phyloP scores from a whole-genome alignment of 768 basidiomycete species.

The Leccinellum luteum region DNA sequence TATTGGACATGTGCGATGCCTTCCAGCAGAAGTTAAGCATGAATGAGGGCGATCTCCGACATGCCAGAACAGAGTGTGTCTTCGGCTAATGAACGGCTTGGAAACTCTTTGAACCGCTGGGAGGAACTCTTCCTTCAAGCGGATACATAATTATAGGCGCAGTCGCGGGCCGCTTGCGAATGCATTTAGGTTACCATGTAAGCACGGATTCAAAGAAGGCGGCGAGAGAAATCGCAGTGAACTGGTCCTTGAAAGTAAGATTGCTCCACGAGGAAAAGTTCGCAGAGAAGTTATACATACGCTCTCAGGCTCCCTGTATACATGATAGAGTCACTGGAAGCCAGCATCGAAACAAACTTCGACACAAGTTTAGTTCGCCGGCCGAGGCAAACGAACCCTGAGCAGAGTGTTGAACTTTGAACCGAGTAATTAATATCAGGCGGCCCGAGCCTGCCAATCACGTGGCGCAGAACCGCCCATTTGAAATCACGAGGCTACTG shows the following conservation, averaged over 20 bases:
- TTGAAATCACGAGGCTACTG: neutral
- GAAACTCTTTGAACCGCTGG: neutral
- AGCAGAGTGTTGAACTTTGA: constrained; percentile 18
- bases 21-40: neutral
- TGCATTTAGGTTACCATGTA: neutral
- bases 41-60: neutral
- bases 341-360: neutral
- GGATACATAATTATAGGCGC: neutral
- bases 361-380: neutral
- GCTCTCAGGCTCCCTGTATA: neutral
- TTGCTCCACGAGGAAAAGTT: neutral
- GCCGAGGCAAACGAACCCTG: too few species aligned
- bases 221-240: neutral
- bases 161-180: neutral
- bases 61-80: neutral
- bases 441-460: neutral
- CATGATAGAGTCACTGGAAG: constrained; percentile 5
- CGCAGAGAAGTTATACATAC: neutral
- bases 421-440: neutral
- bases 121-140: neutral
- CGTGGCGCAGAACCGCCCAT: neutral
- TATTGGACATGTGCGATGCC: neutral
- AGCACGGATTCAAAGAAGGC: neutral
- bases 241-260: constrained; percentile 1
- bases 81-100: neutral